phyloP scores from a whole-genome alignment of 257 asterid genomes.

The Parsonsia alboflavescens region DNA sequence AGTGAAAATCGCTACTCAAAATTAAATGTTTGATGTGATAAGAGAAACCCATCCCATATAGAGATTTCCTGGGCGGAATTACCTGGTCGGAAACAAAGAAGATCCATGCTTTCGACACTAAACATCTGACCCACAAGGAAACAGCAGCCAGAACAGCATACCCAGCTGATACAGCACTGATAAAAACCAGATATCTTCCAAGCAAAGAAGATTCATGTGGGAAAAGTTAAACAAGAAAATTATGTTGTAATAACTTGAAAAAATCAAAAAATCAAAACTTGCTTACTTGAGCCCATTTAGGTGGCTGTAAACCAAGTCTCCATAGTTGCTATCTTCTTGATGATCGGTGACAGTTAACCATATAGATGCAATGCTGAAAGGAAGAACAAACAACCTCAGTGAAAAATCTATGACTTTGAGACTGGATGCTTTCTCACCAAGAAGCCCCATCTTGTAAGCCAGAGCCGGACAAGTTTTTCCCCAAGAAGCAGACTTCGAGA shows the following conservation, averaged over 20 bases:
- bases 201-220: background rate
- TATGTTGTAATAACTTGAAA: background rate
- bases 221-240: background rate
- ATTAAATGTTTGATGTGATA: background rate
- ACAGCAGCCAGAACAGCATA: constrained; percentile 70
- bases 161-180: constrained; percentile 57
- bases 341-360: constrained; percentile 53
- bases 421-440: constrained; percentile 29
- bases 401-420: constrained; percentile 57
- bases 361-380: constrained; percentile 64
- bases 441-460: constrained; percentile 34
- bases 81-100: constrained; percentile 92
- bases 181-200: constrained; percentile 69
- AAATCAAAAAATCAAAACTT: background rate
- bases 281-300: constrained; percentile 65
- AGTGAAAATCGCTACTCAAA: background rate
- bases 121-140: constrained; percentile 46
- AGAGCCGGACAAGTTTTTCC: background rate
- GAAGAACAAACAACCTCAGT: constrained; percentile 55
- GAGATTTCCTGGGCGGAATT: background rate
- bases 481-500: background rate
- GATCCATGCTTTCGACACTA: constrained; percentile 63
- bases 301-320: constrained; percentile 50
- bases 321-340: constrained; percentile 50
- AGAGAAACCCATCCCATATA: background rate